phyloP scores from a whole-genome alignment of 257 asterid species.

The Linaria vulgaris region DNA sequence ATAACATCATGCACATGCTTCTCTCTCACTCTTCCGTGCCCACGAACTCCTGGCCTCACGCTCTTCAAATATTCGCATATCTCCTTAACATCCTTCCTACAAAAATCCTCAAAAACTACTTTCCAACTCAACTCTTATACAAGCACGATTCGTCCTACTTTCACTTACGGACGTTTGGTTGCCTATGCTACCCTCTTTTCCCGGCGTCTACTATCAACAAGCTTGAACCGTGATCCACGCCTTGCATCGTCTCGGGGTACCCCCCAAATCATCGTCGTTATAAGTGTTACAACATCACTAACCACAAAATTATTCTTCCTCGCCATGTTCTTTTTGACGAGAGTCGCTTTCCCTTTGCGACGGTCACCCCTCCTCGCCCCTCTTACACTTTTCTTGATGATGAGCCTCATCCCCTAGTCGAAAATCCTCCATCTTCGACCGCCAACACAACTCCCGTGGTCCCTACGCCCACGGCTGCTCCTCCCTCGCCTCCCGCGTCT shows the following conservation, averaged over 20 bases:
- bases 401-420: not conserved
- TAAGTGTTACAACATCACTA: not conserved
- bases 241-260: not conserved
- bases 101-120: not conserved
- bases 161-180: not conserved
- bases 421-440: not conserved
- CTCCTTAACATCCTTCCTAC: not conserved
- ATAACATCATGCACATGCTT: not conserved
- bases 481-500: not conserved
- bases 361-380: no score
- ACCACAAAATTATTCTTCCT: not conserved
- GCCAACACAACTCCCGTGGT: not conserved
- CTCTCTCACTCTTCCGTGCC: not conserved
- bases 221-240: not conserved
- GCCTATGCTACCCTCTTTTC: not conserved
- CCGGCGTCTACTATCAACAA: not conserved
- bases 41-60: not conserved
- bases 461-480: not conserved
- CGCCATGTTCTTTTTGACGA: no score
- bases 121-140: not conserved
- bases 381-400: no score
- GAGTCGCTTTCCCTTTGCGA: no score
- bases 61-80: not conserved
- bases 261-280: not conserved
- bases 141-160: not conserved